phyloP scores from a whole-genome alignment of 2,329 filamentous ascomycete genomes.

The Incumbomyces lentus region DNA sequence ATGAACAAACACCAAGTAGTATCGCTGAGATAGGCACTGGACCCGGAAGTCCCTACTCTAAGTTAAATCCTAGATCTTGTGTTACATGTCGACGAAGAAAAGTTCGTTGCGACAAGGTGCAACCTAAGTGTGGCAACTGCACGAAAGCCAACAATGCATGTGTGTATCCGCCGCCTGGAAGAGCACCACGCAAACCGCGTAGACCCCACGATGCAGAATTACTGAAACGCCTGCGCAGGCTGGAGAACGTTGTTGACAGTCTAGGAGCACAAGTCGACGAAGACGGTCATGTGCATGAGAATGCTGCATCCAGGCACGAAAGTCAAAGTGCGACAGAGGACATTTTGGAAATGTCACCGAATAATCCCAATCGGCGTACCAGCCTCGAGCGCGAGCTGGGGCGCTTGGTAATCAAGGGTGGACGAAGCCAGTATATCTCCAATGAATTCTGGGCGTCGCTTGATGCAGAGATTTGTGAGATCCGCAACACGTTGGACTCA shows the following conservation, averaged over 20 bases:
- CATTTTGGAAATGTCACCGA: background rate
- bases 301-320: background rate
- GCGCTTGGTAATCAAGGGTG: constrained; percentile 49
- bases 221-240: constrained; percentile 44
- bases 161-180: constrained; percentile 51
- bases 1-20: background rate
- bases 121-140: constrained; percentile 39
- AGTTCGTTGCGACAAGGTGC: constrained; percentile 38
- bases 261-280: constrained; percentile 39
- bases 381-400: constrained; percentile 41
- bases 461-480: constrained; percentile 54
- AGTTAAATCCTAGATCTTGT: constrained; percentile 33
- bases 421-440: constrained; percentile 51
- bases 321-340: constrained; percentile 16
- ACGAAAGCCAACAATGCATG: constrained; percentile 45
- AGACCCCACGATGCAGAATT: constrained; percentile 51
- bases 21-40: too few relatives aligned
- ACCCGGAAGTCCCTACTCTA: constrained; percentile 3
- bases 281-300: constrained; percentile 12
- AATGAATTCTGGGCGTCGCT: constrained; percentile 52
- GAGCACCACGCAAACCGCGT: constrained; percentile 49
- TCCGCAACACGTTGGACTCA: constrained; percentile 51
- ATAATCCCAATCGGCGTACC: background rate
- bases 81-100: constrained; percentile 38
- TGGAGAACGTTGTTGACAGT: constrained; percentile 52